Evolutionary conservation across 805 yeast species (phyloP).

Genomic region (Nakazawaea ishiwadae): DNA sequence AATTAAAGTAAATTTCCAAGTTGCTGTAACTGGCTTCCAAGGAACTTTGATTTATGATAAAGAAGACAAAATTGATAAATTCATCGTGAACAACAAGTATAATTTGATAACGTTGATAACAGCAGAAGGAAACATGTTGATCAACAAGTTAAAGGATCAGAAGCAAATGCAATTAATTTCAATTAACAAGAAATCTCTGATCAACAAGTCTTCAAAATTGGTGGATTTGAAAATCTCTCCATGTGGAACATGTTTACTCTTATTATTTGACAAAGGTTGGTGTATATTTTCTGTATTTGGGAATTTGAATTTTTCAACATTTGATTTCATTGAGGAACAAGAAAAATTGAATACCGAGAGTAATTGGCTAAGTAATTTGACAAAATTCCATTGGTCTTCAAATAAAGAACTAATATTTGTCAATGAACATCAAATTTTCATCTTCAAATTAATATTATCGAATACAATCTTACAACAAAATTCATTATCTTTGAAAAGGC

Average conservation of each 20-base stretch:
- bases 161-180: slow-evolving; percentile 27
- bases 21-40: slow-evolving; percentile 14
- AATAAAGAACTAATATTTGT: slow-evolving; percentile 31
- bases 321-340: slow-evolving; percentile 24
- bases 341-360: slow-evolving; percentile 15
- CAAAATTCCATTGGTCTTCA: slow-evolving; percentile 27
- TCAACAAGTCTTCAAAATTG: slow-evolving; percentile 20
- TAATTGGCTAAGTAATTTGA: slow-evolving; percentile 18
- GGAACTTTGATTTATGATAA: slow-evolving; percentile 21
- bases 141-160: slow-evolving; percentile 31
- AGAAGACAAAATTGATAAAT: slow-evolving; percentile 16
- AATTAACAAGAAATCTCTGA: neutral
- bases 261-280: slow-evolving; percentile 38
- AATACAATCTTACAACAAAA: slow-evolving; percentile 21
- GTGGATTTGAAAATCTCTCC: slow-evolving; percentile 23
- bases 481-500: slow-evolving; percentile 28
- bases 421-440: slow-evolving; percentile 24
- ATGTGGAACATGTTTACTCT: slow-evolving; percentile 23
- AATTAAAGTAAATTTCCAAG: slow-evolving; percentile 11
- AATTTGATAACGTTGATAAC: slow-evolving; percentile 35
- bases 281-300: slow-evolving; percentile 43
- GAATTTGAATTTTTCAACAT: slow-evolving; percentile 36
- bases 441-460: slow-evolving; percentile 18
- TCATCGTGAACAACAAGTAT: slow-evolving; percentile 36
- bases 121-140: slow-evolving; percentile 28